phyloP scores from a whole-genome alignment of 2,329 filamentous ascomycete species.

The Exophiala lecanii-corni region DNA sequence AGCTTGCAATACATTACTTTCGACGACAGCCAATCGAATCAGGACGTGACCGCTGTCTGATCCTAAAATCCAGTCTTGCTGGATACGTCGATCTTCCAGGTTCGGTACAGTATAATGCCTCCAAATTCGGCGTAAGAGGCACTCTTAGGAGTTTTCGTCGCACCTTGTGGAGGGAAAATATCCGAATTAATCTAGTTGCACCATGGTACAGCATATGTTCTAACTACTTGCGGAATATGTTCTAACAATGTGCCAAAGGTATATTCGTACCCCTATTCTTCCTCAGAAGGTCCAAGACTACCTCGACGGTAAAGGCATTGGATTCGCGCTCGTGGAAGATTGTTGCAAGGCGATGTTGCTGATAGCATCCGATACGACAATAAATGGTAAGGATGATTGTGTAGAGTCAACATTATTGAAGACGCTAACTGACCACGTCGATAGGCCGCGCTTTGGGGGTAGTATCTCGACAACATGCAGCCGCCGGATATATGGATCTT shows the following conservation, averaged over 20 bases:
- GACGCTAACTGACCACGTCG: conserved; percentile 26
- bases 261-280: conserved; percentile 31
- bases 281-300: conserved; percentile 26
- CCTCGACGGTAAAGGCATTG: conserved; percentile 13
- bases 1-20: conserved; percentile 36
- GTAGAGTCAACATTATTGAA: conserved; percentile 34
- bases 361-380: conserved; percentile 1
- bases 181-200: conserved; percentile 46
- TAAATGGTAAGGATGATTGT: conserved; percentile 51
- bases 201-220: conserved; percentile 38
- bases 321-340: conserved; percentile 7
- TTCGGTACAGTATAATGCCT: conserved; percentile 38
- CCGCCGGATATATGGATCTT: conserved; percentile 38
- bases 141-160: conserved; percentile 40
- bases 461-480: conserved; percentile 27
- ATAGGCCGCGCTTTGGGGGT: conserved; percentile 38
- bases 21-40: conserved; percentile 18
- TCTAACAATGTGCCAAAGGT: conserved; percentile 24
- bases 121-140: conserved; percentile 42
- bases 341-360: conserved; percentile 2
- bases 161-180: conserved; percentile 36
- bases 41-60: conserved; percentile 29
- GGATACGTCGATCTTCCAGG: conserved; percentile 32
- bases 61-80: conserved; percentile 31
- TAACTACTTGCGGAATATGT: neutral